These are phyloP conservation scores for Calcarisporium arbuscula DNA, from an alignment of 2,329 filamentous ascomycete genomes.

Conservation along the genomic window DNA sequence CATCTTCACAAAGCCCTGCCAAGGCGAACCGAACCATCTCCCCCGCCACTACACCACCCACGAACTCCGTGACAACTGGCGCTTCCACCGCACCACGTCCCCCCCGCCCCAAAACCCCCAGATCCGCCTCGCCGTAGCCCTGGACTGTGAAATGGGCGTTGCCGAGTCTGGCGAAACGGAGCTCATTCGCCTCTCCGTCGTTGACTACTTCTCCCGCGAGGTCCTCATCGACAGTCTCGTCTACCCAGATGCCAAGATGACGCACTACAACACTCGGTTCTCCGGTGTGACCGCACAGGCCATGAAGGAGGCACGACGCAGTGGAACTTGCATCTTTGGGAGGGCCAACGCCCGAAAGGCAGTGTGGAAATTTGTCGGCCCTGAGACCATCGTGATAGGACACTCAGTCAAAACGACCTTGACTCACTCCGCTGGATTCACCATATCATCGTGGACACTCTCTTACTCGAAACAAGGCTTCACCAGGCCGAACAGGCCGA, in stretches of 20 bases:
- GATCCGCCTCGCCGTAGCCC: slow-evolving; percentile 28
- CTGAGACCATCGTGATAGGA: slow-evolving; percentile 40
- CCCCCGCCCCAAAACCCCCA: not conserved
- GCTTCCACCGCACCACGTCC: slow-evolving; percentile 15
- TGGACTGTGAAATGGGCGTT: slow-evolving; percentile 52
- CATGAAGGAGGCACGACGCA: slow-evolving; percentile 29
- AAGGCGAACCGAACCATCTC: slow-evolving; percentile 17
- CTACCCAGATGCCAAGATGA: slow-evolving; percentile 37
- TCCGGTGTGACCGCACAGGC: slow-evolving; percentile 39
- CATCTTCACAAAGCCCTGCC: slow-evolving; percentile 17
- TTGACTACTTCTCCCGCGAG: slow-evolving; percentile 45
- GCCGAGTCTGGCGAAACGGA: slow-evolving; percentile 37
- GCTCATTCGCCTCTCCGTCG: slow-evolving; percentile 43
- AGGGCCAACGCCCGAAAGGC: slow-evolving; percentile 32
- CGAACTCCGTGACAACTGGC: slow-evolving; percentile 22
- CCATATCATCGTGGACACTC: slow-evolving; percentile 36
- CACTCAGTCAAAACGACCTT: slow-evolving; percentile 39
- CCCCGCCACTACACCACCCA: slow-evolving; percentile 14
- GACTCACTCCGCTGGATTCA: slow-evolving; percentile 43
- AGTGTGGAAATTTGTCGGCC: slow-evolving; percentile 37
- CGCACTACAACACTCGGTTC: slow-evolving; percentile 42
- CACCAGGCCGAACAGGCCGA: slow-evolving; percentile 7
- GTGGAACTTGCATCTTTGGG: slow-evolving; percentile 31
- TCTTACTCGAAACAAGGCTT: slow-evolving; percentile 24
- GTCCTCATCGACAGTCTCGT: slow-evolving; percentile 46